phyloP scores from a whole-genome alignment of 2,329 filamentous ascomycete species.

The Lecanosticta acicola region DNA sequence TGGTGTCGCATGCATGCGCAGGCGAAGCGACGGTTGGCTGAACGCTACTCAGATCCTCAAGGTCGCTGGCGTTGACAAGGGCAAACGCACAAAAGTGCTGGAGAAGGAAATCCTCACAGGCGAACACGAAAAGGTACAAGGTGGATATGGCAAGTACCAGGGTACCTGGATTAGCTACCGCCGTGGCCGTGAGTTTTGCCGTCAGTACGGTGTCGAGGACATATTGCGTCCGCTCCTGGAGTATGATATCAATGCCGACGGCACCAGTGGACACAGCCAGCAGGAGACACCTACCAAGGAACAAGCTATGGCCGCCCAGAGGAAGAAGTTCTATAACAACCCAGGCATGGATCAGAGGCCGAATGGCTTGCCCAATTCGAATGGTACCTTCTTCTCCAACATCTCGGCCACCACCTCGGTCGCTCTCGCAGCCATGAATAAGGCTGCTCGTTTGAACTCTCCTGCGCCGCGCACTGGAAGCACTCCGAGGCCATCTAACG shows the following conservation, averaged over 20 bases:
- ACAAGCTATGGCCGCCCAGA: conserved; percentile 87
- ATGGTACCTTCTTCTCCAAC: conserved; percentile 93
- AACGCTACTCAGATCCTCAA: conserved; percentile 99
- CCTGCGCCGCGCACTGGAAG: conserved; percentile 62
- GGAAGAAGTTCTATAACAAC: conserved; percentile 83
- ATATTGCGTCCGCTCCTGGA: conserved; percentile 67
- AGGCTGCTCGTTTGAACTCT: conserved; percentile 81
- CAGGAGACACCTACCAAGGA: conserved; percentile 97
- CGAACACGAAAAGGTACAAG: conserved; percentile 97
- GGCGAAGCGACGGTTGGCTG: conserved; percentile 89
- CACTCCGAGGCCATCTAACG: conserved; percentile 59
- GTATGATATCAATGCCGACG: conserved; percentile 74
- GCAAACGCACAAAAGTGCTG: conserved; percentile 92
- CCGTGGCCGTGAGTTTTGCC: conserved; percentile 85
- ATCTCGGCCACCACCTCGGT: conserved; percentile 91
- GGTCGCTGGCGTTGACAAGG: conserved; percentile 94
- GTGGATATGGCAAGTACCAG: conserved; percentile 97
- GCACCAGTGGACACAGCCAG: conserved; percentile 62
- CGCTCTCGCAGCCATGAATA: conserved; percentile 92
- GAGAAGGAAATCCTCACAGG: conserved; percentile 97
- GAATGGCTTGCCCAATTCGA: conserved; percentile 39
- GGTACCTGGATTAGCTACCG: conserved; percentile 97
- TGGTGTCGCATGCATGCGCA: conserved; percentile 87
- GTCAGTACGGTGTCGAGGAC: conserved; percentile 70
- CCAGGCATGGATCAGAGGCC: conserved; percentile 58